Evolutionary conservation across 208 protist species (phyloP).

Genomic region (Porcisia hertigi): DNA sequence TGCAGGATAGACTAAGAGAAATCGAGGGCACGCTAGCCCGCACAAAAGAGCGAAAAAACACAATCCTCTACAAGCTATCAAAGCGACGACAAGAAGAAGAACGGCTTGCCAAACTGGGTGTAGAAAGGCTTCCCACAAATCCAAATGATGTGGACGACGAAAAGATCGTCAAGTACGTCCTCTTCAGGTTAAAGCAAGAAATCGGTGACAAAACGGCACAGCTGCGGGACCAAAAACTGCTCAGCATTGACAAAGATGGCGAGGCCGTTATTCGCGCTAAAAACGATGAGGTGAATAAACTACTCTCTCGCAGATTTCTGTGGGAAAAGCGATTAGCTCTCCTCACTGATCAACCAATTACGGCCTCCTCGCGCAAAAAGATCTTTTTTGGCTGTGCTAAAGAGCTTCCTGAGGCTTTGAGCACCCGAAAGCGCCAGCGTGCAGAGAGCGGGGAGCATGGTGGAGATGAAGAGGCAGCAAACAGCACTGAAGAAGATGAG

Average conservation of each 20-base stretch:
- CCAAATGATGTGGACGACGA: constrained; percentile 57
- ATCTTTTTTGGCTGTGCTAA: constrained; percentile 81
- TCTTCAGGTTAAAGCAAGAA: constrained; percentile 70
- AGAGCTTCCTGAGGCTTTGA: constrained; percentile 56
- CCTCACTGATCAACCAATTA: constrained; percentile 20
- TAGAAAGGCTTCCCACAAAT: constrained; percentile 70
- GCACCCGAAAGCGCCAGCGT: constrained; percentile 20
- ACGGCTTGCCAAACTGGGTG: constrained; percentile 49
- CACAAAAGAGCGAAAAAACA: constrained; percentile 78
- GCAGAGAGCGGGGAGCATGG: neutral
- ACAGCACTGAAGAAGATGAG: constrained; percentile 9
- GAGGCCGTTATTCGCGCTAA: constrained; percentile 66
- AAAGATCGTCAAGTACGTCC: constrained; percentile 66
- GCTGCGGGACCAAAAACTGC: constrained; percentile 46
- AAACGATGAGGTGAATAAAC: constrained; percentile 82
- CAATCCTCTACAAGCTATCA: constrained; percentile 76
- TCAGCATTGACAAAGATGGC: constrained; percentile 78
- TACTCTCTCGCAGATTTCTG: constrained; percentile 54
- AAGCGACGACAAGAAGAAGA: constrained; percentile 67
- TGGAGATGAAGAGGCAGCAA: neutral
- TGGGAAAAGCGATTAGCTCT: constrained; percentile 62
- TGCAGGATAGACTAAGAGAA: constrained; percentile 81
- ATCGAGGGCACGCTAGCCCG: constrained; percentile 86
- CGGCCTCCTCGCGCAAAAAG: constrained; percentile 31
- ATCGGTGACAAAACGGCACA: constrained; percentile 75